phyloP scores from a whole-genome alignment of 345 rosid genomes.

The Hirschfeldia incana region DNA sequence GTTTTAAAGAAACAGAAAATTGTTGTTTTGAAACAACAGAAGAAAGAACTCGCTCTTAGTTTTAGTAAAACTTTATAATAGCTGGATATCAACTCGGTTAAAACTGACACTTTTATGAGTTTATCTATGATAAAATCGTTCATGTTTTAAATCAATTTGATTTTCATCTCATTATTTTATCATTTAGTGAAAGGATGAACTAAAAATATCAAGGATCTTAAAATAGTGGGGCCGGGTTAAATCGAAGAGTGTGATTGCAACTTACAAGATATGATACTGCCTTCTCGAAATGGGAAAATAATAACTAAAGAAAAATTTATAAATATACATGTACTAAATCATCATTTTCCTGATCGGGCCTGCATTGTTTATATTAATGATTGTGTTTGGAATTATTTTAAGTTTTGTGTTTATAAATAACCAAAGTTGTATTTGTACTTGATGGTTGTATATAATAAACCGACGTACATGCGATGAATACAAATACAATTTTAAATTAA shows the following conservation, averaged over 20 bases:
- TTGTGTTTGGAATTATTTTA: neutral
- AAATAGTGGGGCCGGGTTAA: slow-evolving; percentile 25
- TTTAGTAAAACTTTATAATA: neutral
- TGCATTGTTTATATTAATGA: neutral
- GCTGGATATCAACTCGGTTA: neutral
- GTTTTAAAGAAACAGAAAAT: too few species aligned
- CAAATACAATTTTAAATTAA: neutral
- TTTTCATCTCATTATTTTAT: neutral
- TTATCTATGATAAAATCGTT: neutral
- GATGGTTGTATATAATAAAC: neutral
- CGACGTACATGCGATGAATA: neutral
- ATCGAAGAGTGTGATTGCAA: slow-evolving; percentile 18
- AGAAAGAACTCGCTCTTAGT: neutral
- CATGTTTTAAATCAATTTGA: slow-evolving; percentile 9
- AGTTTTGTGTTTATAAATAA: too few species aligned
- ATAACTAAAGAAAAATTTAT: neutral
- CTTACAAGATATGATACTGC: neutral
- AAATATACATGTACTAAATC: neutral
- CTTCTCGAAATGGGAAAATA: neutral
- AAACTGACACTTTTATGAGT: neutral
- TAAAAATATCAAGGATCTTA: slow-evolving; percentile 9
- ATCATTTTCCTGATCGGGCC: neutral
- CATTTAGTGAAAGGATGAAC: neutral
- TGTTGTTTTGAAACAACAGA: too few species aligned
- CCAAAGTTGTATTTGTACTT: neutral